These are phyloP conservation scores for Sequoiadendron giganteum DNA, from an alignment of 75 land plant species.

Conservation along the genomic window DNA sequence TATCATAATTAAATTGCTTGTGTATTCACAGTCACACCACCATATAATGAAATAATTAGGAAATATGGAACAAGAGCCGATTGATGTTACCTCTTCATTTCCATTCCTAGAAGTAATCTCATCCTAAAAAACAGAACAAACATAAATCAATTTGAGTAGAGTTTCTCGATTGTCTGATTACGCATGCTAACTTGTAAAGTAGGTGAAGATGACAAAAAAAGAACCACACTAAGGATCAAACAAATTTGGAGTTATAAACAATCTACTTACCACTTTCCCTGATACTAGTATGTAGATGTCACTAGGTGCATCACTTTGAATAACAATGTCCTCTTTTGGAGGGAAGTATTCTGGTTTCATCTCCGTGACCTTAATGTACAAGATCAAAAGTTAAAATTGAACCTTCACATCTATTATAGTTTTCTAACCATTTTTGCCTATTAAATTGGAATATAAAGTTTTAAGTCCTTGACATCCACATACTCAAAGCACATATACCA, in stretches of 20 bases:
- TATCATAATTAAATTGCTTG: neutral
- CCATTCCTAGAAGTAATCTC: neutral
- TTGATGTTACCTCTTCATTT: slow-evolving; percentile 10
- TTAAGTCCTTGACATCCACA: neutral
- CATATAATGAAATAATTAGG: slow-evolving; percentile 29
- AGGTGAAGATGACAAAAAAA: neutral
- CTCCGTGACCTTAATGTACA: slow-evolving; percentile 47
- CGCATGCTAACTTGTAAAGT: neutral
- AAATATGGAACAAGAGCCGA: slow-evolving; percentile 2
- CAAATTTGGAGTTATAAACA: slow-evolving; percentile 2
- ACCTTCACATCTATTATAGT: neutral
- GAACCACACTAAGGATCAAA: neutral
- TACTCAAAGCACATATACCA: neutral
- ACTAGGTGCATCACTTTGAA: slow-evolving; percentile 72
- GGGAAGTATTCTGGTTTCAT: slow-evolving; percentile 83
- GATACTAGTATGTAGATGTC: slow-evolving; percentile 70
- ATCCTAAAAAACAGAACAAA: neutral
- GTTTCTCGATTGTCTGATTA: neutral
- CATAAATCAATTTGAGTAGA: neutral
- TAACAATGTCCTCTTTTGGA: slow-evolving; percentile 68
- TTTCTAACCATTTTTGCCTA: neutral
- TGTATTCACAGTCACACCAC: slow-evolving; percentile 10
- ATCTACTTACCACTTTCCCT: slow-evolving; percentile 40
- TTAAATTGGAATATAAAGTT: neutral
- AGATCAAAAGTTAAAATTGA: neutral